A percentile compares a stretch with the other conserved stretches of the same genome.
These are phyloP conservation scores for Punica granatum DNA, from an alignment of 345 rosid species.

Conservation along the genomic window DNA sequence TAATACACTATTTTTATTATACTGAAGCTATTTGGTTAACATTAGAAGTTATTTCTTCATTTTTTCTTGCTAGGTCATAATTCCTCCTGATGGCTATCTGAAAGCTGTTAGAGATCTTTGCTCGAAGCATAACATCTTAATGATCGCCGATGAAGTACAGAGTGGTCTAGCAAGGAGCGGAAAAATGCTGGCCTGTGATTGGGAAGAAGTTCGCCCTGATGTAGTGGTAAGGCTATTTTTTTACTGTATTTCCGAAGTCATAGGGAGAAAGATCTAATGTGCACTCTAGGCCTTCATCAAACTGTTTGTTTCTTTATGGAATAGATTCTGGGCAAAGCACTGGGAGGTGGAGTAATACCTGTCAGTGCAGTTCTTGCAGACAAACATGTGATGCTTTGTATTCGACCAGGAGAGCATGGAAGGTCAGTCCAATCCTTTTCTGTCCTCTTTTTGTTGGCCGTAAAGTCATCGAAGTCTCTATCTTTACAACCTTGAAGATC, in stretches of 20 bases:
- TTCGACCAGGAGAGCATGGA: slow-evolving; percentile 96
- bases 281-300: not conserved
- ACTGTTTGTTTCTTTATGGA: not conserved
- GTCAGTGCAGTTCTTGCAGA: slow-evolving; percentile 92
- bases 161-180: slow-evolving; percentile 89
- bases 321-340: slow-evolving; percentile 87
- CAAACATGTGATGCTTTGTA: slow-evolving; percentile 83
- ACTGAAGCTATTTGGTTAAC: not conserved
- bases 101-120: slow-evolving; percentile 82
- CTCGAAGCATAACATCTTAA: slow-evolving; percentile 61
- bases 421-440: slow-evolving; percentile 32
- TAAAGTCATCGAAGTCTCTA: not conserved
- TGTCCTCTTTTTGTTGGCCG: not conserved
- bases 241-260: not conserved
- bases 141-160: slow-evolving; percentile 98
- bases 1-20: not conserved
- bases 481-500: not conserved
- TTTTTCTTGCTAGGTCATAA: slow-evolving; percentile 44
- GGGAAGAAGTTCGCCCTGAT: slow-evolving; percentile 91
- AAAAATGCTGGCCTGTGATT: slow-evolving; percentile 86
- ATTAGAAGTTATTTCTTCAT: not conserved
- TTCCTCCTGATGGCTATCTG: slow-evolving; percentile 83
- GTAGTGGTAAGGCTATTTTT: slow-evolving; percentile 56
- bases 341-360: slow-evolving; percentile 97
- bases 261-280: not conserved